A percentile compares a stretch with the other conserved stretches of the same genome.
These are phyloP conservation scores for Monocercomonoides exilis DNA, from an alignment of 78 protist genomes.

Conservation along the genomic window DNA sequence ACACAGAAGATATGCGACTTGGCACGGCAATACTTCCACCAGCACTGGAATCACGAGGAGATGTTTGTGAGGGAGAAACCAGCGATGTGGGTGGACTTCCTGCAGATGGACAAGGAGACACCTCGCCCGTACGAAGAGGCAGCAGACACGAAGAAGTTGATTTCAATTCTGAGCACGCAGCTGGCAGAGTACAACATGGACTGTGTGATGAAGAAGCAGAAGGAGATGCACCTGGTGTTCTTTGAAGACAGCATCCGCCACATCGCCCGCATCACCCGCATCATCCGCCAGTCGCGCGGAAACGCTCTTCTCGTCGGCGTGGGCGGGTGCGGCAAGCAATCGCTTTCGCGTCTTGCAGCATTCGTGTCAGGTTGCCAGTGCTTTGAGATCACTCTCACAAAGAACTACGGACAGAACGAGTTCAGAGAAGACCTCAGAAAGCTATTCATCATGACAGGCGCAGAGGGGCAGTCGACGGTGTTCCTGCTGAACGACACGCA, in stretches of 20 bases:
- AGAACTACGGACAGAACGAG: constrained; percentile 41
- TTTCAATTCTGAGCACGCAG: neutral
- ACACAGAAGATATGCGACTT: neutral
- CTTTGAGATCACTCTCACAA: constrained; percentile 37
- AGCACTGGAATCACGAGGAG: constrained; percentile 28
- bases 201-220: neutral
- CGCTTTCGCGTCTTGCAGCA: constrained; percentile 40
- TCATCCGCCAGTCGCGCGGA: constrained; percentile 42
- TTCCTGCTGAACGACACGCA: constrained; percentile 60
- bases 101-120: neutral
- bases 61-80: neutral
- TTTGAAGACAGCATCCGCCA: constrained; percentile 38
- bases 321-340: constrained; percentile 51
- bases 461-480: constrained; percentile 23
- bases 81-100: neutral
- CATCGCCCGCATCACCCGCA: constrained; percentile 35
- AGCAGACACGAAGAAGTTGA: constrained; percentile 14
- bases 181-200: neutral
- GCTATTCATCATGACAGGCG: constrained; percentile 46
- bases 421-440: constrained; percentile 55
- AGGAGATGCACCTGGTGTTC: constrained; percentile 45
- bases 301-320: constrained; percentile 49
- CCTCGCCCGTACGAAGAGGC: too few relatives aligned
- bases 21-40: neutral
- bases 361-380: constrained; percentile 20